Conservation (phyloP, 371 early-diverging fungal species). For the Circinella minor region DNA sequence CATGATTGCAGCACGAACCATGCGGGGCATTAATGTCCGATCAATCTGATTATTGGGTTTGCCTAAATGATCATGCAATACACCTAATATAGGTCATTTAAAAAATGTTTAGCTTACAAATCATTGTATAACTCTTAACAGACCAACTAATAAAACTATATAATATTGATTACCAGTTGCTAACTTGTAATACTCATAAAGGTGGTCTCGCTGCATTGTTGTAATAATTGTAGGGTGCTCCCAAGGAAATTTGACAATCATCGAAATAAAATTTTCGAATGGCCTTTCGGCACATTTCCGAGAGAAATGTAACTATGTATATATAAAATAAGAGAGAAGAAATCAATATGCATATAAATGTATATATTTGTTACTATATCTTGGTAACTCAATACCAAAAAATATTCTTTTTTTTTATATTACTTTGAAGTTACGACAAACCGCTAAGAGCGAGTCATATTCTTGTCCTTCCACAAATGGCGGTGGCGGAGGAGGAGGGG, state of each 20-base stretch:
- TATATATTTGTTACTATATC: no score
- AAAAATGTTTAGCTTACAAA: background rate
- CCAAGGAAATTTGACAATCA: slow-evolving; percentile 67
- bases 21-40: slow-evolving; percentile 46
- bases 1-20: slow-evolving; percentile 62
- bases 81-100: slow-evolving; percentile 28
- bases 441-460: slow-evolving; percentile 55
- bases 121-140: no score
- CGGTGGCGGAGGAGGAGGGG: slow-evolving; percentile 5
- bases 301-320: slow-evolving; percentile 56
- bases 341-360: background rate
- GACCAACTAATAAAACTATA: background rate
- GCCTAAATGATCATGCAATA: slow-evolving; percentile 49
- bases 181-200: slow-evolving; percentile 67
- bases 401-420: background rate
- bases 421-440: slow-evolving; percentile 71
- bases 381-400: background rate
- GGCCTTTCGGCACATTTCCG: slow-evolving; percentile 70
- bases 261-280: slow-evolving; percentile 69
- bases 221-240: slow-evolving; percentile 52
- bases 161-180: slow-evolving; percentile 24
- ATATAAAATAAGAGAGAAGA: slow-evolving; percentile 2
- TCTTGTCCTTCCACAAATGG: slow-evolving; percentile 61
- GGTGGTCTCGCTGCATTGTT: slow-evolving; percentile 67
- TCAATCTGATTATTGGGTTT: slow-evolving; percentile 51